A percentile compares a stretch with the other conserved stretches of the same genome.
These are phyloP conservation scores for Trametes elegans DNA, from an alignment of 768 basidiomycete genomes.

Conservation along the genomic window DNA sequence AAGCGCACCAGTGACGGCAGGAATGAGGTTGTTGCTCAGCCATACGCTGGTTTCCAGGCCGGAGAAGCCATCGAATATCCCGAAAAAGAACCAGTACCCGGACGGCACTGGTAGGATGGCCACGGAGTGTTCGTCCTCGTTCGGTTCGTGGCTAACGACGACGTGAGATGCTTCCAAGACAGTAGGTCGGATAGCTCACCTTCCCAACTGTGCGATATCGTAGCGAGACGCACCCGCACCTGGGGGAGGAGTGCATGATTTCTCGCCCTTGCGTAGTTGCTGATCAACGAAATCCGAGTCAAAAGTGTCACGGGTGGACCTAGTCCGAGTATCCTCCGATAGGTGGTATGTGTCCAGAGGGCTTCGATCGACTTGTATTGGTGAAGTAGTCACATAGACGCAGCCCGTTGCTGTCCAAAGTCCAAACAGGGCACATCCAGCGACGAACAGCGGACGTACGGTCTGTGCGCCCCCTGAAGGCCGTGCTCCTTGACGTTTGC, in stretches of 20 bases:
- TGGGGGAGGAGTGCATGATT: neutral
- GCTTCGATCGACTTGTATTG: neutral
- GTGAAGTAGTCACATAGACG: neutral
- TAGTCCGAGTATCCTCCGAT: neutral
- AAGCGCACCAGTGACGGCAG: constrained; percentile 23
- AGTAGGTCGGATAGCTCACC: neutral
- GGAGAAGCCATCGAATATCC: constrained; percentile 33
- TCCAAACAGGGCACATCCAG: neutral
- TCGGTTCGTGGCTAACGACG: neutral
- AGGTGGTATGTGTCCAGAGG: no score
- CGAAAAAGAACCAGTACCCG: constrained; percentile 34
- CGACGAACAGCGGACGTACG: neutral
- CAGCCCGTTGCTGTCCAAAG: neutral
- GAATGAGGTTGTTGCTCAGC: constrained; percentile 34
- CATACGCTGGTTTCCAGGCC: constrained; percentile 34
- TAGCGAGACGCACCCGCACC: neutral
- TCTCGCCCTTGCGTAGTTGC: neutral
- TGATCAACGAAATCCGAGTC: neutral
- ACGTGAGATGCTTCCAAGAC: neutral
- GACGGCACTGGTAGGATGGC: constrained; percentile 23
- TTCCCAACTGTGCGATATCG: neutral
- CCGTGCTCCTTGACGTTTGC: neutral
- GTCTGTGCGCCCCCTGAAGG: neutral
- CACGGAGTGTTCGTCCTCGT: constrained; percentile 12
- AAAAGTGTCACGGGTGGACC: no score